phyloP scores from a whole-genome alignment of 1,139 yeast species.

The Geotrichum histeridarum region DNA sequence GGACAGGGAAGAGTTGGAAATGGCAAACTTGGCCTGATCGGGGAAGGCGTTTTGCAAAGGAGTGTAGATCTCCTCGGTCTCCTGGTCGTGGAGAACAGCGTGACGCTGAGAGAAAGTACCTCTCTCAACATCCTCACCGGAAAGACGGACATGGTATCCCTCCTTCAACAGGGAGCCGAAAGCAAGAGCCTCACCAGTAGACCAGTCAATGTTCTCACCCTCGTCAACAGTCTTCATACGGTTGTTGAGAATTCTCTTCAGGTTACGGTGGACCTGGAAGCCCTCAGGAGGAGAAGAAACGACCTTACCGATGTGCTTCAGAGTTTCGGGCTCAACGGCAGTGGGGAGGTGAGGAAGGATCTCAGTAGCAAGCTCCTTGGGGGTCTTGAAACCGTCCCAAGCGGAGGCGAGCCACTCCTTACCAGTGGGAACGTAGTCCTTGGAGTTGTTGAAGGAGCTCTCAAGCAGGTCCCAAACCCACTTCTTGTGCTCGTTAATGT shows the following conservation, averaged over 20 bases:
- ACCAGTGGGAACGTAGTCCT: slow-evolving; percentile 85
- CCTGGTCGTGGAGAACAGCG: slow-evolving; percentile 95
- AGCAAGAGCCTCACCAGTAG: slow-evolving; percentile 98
- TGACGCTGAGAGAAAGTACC: slow-evolving; percentile 99
- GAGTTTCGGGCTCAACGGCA: slow-evolving; percentile 65
- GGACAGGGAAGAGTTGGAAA: slow-evolving; percentile 93
- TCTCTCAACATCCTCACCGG: slow-evolving; percentile 99
- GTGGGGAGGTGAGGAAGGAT: slow-evolving; percentile 95
- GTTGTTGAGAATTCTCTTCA: slow-evolving; percentile 85
- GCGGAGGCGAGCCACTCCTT: slow-evolving; percentile 98
- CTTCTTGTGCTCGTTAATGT: slow-evolving; percentile 90
- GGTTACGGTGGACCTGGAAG: slow-evolving; percentile 88
- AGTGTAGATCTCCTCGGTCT: slow-evolving; percentile 72
- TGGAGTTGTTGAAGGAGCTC: slow-evolving; percentile 78
- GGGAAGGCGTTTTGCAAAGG: slow-evolving; percentile 73
- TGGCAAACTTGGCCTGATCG: slow-evolving; percentile 80
- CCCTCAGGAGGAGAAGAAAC: slow-evolving; percentile 80
- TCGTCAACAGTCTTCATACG: slow-evolving; percentile 83
- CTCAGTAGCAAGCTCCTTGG: slow-evolving; percentile 94
- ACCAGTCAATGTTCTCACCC: slow-evolving; percentile 97
- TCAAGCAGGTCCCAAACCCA: slow-evolving; percentile 97
- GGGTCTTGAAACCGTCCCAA: slow-evolving; percentile 98
- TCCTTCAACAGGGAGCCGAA: slow-evolving; percentile 88
- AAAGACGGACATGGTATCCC: slow-evolving; percentile 94
- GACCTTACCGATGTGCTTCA: slow-evolving; percentile 72